Base-by-base conservation (phyloP, 2,329 filamentous ascomycete species). In the Venturia nashicola region DNA sequence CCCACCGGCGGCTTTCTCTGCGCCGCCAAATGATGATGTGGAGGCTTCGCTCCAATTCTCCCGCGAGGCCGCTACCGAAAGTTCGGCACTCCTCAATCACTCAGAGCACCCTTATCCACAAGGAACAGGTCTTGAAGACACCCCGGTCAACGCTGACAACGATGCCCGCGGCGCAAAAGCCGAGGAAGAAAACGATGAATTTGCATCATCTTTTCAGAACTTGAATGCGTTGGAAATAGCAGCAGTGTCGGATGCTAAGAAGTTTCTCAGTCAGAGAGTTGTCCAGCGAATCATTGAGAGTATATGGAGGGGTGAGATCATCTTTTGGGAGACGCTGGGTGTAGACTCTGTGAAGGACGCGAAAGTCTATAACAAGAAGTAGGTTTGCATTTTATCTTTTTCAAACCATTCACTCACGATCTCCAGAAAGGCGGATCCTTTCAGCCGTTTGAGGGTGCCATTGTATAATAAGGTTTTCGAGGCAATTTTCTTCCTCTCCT, bases 181-280 rank as follows among this genome's bases (percentile, higher is more conserved):
- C 14, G 18, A 64, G 76, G 59, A 74, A 4, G 76, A 78, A 5
- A 79, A 82, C 12, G 80, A 83, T 8, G 83, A 89, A 61, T 84
- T 88, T 36, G 88, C 87, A 0, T 82, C 84, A 0, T 83, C 86
- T 0, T 96, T 96, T 72, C 85, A 86, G 43, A 86, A 87, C 20
- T 80, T 96, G 59, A 96, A 94, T 72, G 91, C 90, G 1, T 80
- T 97, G 18, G 91, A 96, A 72, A 92, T 96, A 70, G 91, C 90
- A 34, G 86, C 88, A 57, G 85, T 95, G 23, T 87, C 87, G 14
- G 83, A 89, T 65, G 89, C 90, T 39, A 96, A 96, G 76, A 88
- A 88, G 57, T 95, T 96, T 68, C 81, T 96, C 43, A 87, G 87
- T 70, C 90, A 95, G 73, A 82, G 59, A 65, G 83, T 89, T 2